Base-by-base conservation (phyloP, 495 filamentous ascomycete species). In the Aspergillus taichungensis region DNA sequence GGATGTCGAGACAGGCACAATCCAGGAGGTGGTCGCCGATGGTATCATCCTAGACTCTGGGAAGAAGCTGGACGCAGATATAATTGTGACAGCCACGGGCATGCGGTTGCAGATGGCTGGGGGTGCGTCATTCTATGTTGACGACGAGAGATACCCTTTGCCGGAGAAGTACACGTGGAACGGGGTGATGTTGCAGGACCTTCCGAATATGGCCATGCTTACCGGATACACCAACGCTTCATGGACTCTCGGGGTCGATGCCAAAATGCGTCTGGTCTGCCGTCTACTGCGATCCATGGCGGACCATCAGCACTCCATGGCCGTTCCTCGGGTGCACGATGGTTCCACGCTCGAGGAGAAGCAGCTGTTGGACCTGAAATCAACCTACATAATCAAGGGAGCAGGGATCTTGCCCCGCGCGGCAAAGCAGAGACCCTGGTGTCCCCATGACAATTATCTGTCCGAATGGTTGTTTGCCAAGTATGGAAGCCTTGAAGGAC, bases 81-180 rank as follows among this genome's bases (percentile, higher is more conserved):
- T 79, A 53, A 80, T 85, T 54, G 63, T 85, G 50, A 80, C 79
- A 1, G 82, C 83, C 0, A 87, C 83, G 0, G 83, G 82, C 0
- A 50, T 63, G 28, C 56, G 62, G 29, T 41, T 69, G 35, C 49
- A 54, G 37, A 18, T 67, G 1, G 52, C 31, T 11, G 65, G 63
- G n/a, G 59, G 62, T 0, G 49, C 60, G 6, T 30, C 33, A 0
- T 43, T 68, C 4, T 40, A 36, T 13, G 43, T 71, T 10, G 59
- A 73, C 47, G 53, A 54, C 7, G 34, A 50, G 1, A 37, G 45
- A 5, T 6, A 63, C 27, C 43, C 57, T 14, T 7, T 56, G 8
- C 13, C 44, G 0, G 37, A 63, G 10, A 67, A 67, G 40, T 65
- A 50, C 39, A 33, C 61, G n/a, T 73, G 67, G 68, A 66, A 62